Evolutionary conservation across 2,329 filamentous ascomycete species (phyloP).

Genomic region (Paecilomyces formosus): DNA sequence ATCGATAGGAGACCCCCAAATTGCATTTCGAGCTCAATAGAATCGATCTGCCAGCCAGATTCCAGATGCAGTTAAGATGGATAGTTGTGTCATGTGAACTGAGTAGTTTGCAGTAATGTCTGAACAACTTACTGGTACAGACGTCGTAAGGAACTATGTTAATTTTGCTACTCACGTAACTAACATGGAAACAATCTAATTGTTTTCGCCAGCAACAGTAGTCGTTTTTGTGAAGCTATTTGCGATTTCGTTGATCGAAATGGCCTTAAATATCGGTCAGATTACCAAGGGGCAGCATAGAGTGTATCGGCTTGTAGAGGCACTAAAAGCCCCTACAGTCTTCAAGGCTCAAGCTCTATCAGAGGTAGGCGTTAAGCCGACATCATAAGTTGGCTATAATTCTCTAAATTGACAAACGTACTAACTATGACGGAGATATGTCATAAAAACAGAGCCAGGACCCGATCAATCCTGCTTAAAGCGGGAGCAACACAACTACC

Average conservation of each 20-base stretch:
- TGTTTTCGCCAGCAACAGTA: too few relatives aligned
- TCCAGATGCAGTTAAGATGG: too few relatives aligned
- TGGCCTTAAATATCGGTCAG: not conserved
- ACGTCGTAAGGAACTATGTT: too few relatives aligned
- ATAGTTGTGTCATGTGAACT: too few relatives aligned
- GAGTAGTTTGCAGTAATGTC: too few relatives aligned
- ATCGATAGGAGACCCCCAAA: too few relatives aligned
- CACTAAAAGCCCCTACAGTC: not conserved
- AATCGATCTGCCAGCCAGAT: too few relatives aligned
- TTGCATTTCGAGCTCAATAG: too few relatives aligned
- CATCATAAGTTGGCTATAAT: not conserved
- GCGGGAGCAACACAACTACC: not conserved
- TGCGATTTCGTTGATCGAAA: not conserved
- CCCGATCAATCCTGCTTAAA: not conserved
- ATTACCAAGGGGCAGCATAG: not conserved
- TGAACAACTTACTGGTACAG: too few relatives aligned
- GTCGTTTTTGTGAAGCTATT: too few relatives aligned
- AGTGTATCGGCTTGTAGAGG: not conserved
- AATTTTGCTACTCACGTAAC: too few relatives aligned
- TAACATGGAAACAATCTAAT: too few relatives aligned
- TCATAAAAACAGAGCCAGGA: not conserved
- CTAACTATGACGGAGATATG: not conserved
- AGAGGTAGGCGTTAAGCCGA: not conserved
- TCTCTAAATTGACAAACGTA: not conserved
- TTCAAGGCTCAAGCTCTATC: not conserved